Percentiles rank a stretch among this genome's conserved stretches.
Evolutionary conservation across 768 basidiomycete species (phyloP).

Genomic region (Albatrellus ellisii): DNA sequence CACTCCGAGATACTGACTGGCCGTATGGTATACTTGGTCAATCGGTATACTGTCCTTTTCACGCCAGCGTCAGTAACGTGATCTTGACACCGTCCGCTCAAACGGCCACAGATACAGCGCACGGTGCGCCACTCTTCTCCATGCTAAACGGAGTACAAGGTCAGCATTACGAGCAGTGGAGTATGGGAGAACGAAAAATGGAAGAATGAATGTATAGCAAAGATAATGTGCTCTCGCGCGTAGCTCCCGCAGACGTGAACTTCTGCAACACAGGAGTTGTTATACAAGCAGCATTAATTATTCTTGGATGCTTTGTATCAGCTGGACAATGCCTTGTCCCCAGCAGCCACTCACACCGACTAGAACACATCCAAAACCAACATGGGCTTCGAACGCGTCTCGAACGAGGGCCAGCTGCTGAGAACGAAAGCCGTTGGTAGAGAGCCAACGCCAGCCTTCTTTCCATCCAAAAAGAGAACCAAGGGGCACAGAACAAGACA

Average conservation of each 20-base stretch:
- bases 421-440: conserved; percentile 45
- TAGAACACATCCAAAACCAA: conserved; percentile 34
- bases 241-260: conserved; percentile 72
- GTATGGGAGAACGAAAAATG: neutral
- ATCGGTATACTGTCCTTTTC: conserved; percentile 38
- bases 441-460: conserved; percentile 83
- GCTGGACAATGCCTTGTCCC: conserved; percentile 36
- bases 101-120: conserved; percentile 75
- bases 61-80: conserved; percentile 23
- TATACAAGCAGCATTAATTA: conserved; percentile 43
- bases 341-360: conserved; percentile 15
- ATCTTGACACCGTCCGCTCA: conserved; percentile 59
- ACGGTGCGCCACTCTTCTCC: conserved; percentile 52
- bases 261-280: conserved; percentile 80
- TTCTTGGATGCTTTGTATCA: conserved; percentile 95
- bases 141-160: conserved; percentile 24
- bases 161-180: conserved; percentile 5
- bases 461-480: conserved; percentile 45
- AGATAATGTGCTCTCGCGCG: conserved; percentile 62
- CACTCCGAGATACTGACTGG: conserved; percentile 56
- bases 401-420: conserved; percentile 7
- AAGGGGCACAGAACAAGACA: conserved; percentile 15
- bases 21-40: conserved; percentile 78
- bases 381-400: conserved; percentile 36
- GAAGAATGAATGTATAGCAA: conserved; percentile 6